Percentiles rank a stretch among this genome's conserved stretches.
Evolutionary conservation across 148 eudicot genomes (phyloP).

Genomic region (Fallopia convolvulus): DNA sequence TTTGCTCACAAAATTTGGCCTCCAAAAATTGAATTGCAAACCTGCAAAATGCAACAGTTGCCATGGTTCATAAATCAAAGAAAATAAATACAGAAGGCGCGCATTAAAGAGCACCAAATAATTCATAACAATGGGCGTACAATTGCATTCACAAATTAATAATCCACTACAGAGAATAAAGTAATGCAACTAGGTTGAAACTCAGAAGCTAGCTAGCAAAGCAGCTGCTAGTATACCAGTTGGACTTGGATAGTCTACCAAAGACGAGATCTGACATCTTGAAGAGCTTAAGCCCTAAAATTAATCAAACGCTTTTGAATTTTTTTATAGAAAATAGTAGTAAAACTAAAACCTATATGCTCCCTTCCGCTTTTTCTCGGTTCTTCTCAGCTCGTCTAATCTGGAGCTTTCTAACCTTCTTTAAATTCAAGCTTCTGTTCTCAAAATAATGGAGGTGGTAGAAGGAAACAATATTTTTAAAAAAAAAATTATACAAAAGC

Average conservation of each 20-base stretch:
- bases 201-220: not conserved
- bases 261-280: not conserved
- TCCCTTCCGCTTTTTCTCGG: slow-evolving; percentile 1
- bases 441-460: not conserved
- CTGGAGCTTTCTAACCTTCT: not conserved
- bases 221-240: not conserved
- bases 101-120: not conserved
- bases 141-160: not conserved
- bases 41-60: not conserved
- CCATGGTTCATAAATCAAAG: not conserved
- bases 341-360: not conserved
- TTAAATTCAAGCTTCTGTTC: not conserved
- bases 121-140: slow-evolving; percentile 1
- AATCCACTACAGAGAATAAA: not conserved
- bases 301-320: not conserved
- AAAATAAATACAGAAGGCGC: not conserved
- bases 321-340: not conserved
- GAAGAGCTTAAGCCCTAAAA: not conserved
- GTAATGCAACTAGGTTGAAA: not conserved
- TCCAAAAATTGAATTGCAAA: not conserved
- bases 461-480: not conserved
- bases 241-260: not conserved
- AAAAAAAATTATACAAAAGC: not conserved
- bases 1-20: slow-evolving; percentile 3
- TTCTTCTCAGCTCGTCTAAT: not conserved